Percentiles rank a stretch among this genome's conserved stretches.
These are phyloP conservation scores for Galeopsis tetrahit DNA, from an alignment of 257 asterid species.

Conservation along the genomic window DNA sequence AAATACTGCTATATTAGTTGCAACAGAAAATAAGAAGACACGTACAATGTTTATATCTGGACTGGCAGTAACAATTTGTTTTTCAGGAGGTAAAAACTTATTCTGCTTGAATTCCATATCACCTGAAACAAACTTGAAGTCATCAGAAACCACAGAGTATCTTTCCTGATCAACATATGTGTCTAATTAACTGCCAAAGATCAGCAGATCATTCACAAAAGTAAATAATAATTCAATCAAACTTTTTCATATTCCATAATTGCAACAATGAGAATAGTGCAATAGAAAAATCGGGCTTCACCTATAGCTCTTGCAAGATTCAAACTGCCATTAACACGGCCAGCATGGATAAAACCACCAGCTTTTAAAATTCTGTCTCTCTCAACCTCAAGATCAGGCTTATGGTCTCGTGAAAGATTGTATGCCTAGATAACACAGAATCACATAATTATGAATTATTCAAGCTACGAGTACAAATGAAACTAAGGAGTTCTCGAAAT, in stretches of 20 bases:
- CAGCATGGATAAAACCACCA: conserved; percentile 95
- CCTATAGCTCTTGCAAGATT: conserved; percentile 98
- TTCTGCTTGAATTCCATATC: conserved; percentile 99
- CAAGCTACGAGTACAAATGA: not conserved
- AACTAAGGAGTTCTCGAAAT: conserved; percentile 14
- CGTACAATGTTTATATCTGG: conserved; percentile 88
- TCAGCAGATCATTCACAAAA: conserved; percentile 20
- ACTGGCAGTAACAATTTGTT: conserved; percentile 88
- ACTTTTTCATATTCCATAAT: not conserved
- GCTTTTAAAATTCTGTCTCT: conserved; percentile 88
- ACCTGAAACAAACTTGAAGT: conserved; percentile 56
- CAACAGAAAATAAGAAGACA: conserved; percentile 25
- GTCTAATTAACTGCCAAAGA: conserved; percentile 12
- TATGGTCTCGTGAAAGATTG: conserved; percentile 96
- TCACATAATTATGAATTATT: conserved; percentile 19
- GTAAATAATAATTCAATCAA: conserved; percentile 14
- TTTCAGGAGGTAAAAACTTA: conserved; percentile 86
- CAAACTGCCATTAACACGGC: conserved; percentile 93
- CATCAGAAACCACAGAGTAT: conserved; percentile 16
- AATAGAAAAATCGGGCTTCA: conserved; percentile 30
- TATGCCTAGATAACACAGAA: conserved; percentile 63
- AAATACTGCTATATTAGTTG: not conserved
- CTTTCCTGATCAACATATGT: not conserved
- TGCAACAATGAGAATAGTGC: conserved; percentile 21
- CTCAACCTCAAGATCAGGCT: conserved; percentile 93